phyloP scores from a whole-genome alignment of 352 stramenopile genomes.

The Phytophthora meadii region DNA sequence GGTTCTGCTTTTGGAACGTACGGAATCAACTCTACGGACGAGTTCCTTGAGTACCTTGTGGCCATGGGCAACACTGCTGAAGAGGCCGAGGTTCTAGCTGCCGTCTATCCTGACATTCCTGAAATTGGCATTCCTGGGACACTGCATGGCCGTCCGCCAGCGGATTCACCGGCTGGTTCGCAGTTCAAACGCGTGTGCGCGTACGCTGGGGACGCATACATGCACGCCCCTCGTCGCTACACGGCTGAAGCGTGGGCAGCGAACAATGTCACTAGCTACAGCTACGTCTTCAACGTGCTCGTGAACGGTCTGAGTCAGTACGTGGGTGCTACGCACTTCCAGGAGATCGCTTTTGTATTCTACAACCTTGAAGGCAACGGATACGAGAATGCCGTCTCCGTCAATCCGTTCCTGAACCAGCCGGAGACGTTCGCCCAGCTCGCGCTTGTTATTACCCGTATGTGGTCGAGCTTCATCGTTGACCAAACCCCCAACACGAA shows the following conservation, averaged over 20 bases:
- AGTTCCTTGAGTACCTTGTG: conserved; percentile 24
- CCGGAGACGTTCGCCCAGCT: conserved; percentile 21
- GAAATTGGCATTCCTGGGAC: conserved; percentile 30
- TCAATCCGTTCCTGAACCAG: conserved; percentile 31
- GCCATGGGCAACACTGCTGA: conserved; percentile 5
- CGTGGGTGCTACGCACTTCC: conserved; percentile 27
- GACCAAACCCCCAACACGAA: conserved; percentile 10
- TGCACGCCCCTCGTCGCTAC: conserved; percentile 33
- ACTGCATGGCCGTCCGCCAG: conserved; percentile 16
- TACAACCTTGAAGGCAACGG: conserved; percentile 37
- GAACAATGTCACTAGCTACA: conserved; percentile 35
- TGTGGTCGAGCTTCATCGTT: conserved; percentile 40
- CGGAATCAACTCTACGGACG: conserved; percentile 20
- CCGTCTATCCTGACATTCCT: conserved; percentile 33
- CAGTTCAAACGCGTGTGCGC: conserved; percentile 28
- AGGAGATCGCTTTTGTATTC: conserved; percentile 40
- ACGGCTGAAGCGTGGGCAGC: conserved; percentile 28
- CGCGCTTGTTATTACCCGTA: conserved; percentile 25
- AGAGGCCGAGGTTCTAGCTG: conserved; percentile 9
- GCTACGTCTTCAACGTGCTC: conserved; percentile 39
- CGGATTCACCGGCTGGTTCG: neutral
- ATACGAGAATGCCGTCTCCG: conserved; percentile 31
- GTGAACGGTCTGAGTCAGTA: conserved; percentile 9
- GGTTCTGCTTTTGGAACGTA: conserved; percentile 24
- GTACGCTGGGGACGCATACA: conserved; percentile 25